Conservation (phyloP, 164 flowering plant genomes). For the Brasenia schreberi region DNA sequence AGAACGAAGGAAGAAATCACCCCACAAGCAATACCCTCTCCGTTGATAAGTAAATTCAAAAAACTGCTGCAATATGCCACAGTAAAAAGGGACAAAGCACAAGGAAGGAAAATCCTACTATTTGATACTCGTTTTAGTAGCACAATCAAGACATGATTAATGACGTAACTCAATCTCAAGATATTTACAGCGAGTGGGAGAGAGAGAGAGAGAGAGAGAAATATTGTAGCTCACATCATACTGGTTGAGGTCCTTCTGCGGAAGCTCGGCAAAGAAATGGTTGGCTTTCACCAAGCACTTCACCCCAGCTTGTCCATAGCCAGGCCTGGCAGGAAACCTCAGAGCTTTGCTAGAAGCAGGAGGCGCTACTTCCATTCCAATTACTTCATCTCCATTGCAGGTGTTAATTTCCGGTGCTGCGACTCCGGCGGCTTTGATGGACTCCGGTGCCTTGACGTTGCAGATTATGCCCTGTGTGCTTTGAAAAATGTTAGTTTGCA, state of each 20-base stretch:
- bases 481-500: conserved; percentile 8
- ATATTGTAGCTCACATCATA: conserved; percentile 21
- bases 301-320: conserved; percentile 27
- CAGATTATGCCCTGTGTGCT: conserved; percentile 6
- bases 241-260: conserved; percentile 25
- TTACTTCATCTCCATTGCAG: neutral
- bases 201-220: neutral
- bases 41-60: neutral
- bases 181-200: neutral
- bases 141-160: neutral
- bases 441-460: conserved; percentile 1
- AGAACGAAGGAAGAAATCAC: neutral
- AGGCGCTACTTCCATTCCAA: conserved; percentile 2
- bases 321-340: conserved; percentile 19
- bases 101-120: neutral
- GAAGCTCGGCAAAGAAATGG: conserved; percentile 27
- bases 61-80: neutral
- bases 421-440: neutral
- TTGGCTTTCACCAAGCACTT: conserved; percentile 33
- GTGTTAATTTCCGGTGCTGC: neutral
- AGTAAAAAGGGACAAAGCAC: neutral
- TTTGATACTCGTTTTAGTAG: neutral
- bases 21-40: neutral
- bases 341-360: conserved; percentile 18
- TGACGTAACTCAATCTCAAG: neutral